Evolutionary conservation across 2,329 filamentous ascomycete species (phyloP), one percentile per base, ranked within the genome.

Genomic region (Sclerotinia nivalis): DNA sequence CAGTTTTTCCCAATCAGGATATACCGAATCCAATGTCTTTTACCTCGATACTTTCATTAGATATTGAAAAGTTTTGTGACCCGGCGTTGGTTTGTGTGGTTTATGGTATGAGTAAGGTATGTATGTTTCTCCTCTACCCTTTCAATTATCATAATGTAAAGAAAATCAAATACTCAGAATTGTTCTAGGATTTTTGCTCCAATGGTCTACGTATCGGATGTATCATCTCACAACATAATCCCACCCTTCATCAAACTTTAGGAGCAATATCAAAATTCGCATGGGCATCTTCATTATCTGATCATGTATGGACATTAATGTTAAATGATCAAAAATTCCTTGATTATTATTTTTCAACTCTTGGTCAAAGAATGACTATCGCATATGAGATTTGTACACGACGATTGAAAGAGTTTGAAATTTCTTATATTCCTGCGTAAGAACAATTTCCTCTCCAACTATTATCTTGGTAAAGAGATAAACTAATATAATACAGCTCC

Each of bases 11-110:
- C n/a, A 82, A 77, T 52, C 75, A 72, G 0, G 76, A 77, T 6
- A 54, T 69, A 22, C 64, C 43, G 2, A 50, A 72, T 4, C 69
- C 81, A 84, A 15, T 72, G 0, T 77, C 79, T 0, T 88, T 87
- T 71, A 83, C 81, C 3, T 87, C 85, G 0, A 78, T 81, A 2
- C 77, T 87, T 1, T 83, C 84, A 1, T 82, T 87, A 10, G 77
- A 85, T 50, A 66, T 79, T 0, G 68, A 73, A 0, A 79, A 76
- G 0, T 73, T 87, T 43, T 84, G 88, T 47, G 80, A 87, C 69
- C 77, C 80, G 0, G 73, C 78, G 18, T 77, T 80, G 2, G 77
- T 85, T 0, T 83, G 85, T 73, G 79, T 83, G 3, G 74, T 83
- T 9, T 75, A 74, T 58, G 70, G 71, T 4, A 73, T 74, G 69